Evolutionary conservation across 345 rosid species (phyloP).

Genomic region (Carallia pectinifolia): DNA sequence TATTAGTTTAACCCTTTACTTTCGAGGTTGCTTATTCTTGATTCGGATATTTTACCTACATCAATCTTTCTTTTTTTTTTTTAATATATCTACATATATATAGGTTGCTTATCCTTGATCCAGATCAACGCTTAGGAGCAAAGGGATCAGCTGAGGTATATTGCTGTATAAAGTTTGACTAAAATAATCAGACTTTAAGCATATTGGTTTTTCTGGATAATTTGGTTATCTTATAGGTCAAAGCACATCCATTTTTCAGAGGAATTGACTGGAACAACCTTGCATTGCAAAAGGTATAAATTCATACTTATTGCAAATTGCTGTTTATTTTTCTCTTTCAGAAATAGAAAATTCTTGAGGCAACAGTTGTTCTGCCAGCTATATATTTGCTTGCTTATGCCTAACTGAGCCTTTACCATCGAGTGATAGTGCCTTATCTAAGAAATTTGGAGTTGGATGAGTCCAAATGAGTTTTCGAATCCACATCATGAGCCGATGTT

Average conservation of each 20-base stretch:
- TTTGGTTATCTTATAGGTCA: slow-evolving; percentile 50
- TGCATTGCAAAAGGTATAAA: slow-evolving; percentile 59
- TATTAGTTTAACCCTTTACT: no score
- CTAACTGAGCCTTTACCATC: not conserved
- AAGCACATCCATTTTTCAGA: slow-evolving; percentile 56
- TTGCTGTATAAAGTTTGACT: slow-evolving; percentile 15
- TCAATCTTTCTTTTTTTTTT: no score
- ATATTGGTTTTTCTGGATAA: slow-evolving; percentile 3
- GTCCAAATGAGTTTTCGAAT: no score
- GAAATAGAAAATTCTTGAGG: not conserved
- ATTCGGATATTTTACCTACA: not conserved
- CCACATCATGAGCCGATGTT: no score
- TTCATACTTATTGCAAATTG: not conserved
- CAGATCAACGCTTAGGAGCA: slow-evolving; percentile 64
- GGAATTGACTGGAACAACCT: slow-evolving; percentile 79
- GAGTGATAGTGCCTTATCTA: no score
- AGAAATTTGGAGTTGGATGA: no score
- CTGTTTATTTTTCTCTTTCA: not conserved
- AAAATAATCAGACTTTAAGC: not conserved
- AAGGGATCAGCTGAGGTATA: slow-evolving; percentile 68
- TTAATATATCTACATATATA: not conserved
- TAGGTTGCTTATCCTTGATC: slow-evolving; percentile 71
- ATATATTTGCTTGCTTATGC: not conserved
- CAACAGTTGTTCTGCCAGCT: not conserved
- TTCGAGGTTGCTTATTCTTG: no score